Evolutionary conservation across 2,329 filamentous ascomycete genomes (phyloP), one percentile per base, ranked within the genome.

Genomic region (Alternaria tenuissima): DNA sequence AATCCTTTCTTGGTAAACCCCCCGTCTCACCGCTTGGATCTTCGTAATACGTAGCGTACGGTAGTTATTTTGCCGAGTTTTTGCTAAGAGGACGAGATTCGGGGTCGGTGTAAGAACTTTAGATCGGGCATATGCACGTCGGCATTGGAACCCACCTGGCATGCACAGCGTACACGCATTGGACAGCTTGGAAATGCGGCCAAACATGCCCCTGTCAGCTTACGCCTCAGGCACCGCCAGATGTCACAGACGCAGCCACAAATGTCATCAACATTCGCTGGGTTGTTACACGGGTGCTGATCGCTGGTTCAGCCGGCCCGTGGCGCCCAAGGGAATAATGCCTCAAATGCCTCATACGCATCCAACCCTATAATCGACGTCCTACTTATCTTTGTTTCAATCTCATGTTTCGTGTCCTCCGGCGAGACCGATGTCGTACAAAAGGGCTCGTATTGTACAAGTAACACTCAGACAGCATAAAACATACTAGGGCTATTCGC

Each of bases 171-270:
- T 36, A 36, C 32, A 36, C 14, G 2, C 5, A 36, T 36, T 36
- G 34, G 34, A 38, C 24, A 9, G 38, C 28, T 28, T 22, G 1
- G 4, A 38, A 3, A 18, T 28, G 20, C 16, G n/a, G 38, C 52
- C 52, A 55, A 55, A 46, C 26, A 30, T 8, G 14, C 55, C 55
- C 48, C 48, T 52, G 55, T 57, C 55, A 52, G 58, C 53, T 57
- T 61, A 57, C 53, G 58, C 53, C 47, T 61, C 53, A 57, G 41
- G 41, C 53, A 38, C 46, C 39, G 14, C 34, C 48, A 36, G 8
- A 49, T 48, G 46, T 48, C 46, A 48, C 46, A 34, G 46, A 20
- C 38, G 52, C 38, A 53, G 48, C 44, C 28, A 11, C 49, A 54
- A 48, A 54, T 44, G 32, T 46, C 34, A 49, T 42, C 18, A 49